These are phyloP conservation scores for Capsella bursapastoris DNA, from an alignment of 345 rosid genomes.

Conservation along the genomic window DNA sequence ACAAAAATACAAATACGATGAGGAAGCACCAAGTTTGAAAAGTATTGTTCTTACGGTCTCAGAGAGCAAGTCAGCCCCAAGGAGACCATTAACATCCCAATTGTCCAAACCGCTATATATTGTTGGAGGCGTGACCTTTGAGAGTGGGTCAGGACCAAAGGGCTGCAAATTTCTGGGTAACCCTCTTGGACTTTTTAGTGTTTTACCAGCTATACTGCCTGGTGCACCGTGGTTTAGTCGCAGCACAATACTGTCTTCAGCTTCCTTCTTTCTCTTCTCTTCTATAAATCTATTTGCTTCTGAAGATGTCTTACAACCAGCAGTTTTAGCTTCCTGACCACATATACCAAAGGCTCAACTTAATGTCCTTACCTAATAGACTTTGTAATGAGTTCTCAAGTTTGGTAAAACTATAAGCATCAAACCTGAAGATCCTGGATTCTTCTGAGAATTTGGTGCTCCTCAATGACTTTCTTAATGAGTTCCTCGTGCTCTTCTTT, in stretches of 20 bases:
- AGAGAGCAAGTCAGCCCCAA: constrained; percentile 74
- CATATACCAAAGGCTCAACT: constrained; percentile 14
- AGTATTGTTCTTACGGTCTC: constrained; percentile 61
- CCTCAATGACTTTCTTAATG: constrained; percentile 68
- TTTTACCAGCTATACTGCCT: constrained; percentile 65
- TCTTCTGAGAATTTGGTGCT: constrained; percentile 70
- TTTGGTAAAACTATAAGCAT: constrained; percentile 17
- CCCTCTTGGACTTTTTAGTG: constrained; percentile 59
- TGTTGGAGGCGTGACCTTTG: constrained; percentile 41
- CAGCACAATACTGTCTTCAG: constrained; percentile 52
- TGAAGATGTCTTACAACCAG: constrained; percentile 68
- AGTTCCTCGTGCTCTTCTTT: constrained; percentile 87
- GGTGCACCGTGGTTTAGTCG: constrained; percentile 57
- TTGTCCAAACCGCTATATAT: constrained; percentile 53
- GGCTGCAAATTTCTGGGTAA: constrained; percentile 52
- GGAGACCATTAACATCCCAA: constrained; percentile 78
- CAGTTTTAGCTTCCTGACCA: constrained; percentile 84
- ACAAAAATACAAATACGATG: constrained; percentile 9
- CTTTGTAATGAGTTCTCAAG: constrained; percentile 19
- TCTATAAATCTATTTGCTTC: constrained; percentile 71
- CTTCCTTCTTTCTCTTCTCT: constrained; percentile 60
- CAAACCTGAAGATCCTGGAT: constrained; percentile 90
- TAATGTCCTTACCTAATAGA: constrained; percentile 14
- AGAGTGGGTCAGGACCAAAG: constrained; percentile 49
- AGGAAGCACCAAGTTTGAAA: constrained; percentile 5